These are phyloP conservation scores for Boletus rubropictus DNA, from an alignment of 768 basidiomycete species.

Conservation along the genomic window DNA sequence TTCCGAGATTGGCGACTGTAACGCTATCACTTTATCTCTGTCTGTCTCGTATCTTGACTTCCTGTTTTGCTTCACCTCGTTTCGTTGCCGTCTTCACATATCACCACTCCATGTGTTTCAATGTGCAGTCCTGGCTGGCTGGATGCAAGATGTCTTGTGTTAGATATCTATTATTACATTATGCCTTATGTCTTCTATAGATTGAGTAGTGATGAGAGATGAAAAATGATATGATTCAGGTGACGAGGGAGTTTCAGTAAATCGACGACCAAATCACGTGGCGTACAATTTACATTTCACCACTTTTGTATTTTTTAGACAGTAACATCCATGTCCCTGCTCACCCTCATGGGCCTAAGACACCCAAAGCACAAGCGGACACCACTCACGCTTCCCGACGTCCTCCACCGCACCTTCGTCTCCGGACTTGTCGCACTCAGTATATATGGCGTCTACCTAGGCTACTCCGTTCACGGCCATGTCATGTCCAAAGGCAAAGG, in stretches of 20 bases:
- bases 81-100: neutral
- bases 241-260: too few species aligned
- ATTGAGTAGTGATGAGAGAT: neutral
- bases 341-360: constrained; percentile 25
- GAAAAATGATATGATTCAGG: too few species aligned
- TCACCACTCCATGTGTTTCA: constrained; percentile 2
- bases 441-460: constrained; percentile 29
- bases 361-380: constrained; percentile 20
- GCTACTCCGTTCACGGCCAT: constrained; percentile 29
- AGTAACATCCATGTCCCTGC: constrained; percentile 22
- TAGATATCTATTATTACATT: constrained; percentile 18
- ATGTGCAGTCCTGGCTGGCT: neutral
- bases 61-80: neutral
- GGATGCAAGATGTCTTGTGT: neutral
- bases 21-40: constrained; percentile 2
- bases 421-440: constrained; percentile 25
- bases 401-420: constrained; percentile 30
- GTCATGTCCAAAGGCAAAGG: constrained; percentile 30
- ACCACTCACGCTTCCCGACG: constrained; percentile 24
- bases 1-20: constrained; percentile 70
- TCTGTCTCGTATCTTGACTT: neutral
- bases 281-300: neutral
- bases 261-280: constrained; percentile 7
- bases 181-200: neutral
- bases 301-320: neutral